A percentile compares a stretch with the other conserved stretches of the same genome.
Evolutionary conservation across 495 filamentous ascomycete species (phyloP).

Genomic region (Penicillium steckii): DNA sequence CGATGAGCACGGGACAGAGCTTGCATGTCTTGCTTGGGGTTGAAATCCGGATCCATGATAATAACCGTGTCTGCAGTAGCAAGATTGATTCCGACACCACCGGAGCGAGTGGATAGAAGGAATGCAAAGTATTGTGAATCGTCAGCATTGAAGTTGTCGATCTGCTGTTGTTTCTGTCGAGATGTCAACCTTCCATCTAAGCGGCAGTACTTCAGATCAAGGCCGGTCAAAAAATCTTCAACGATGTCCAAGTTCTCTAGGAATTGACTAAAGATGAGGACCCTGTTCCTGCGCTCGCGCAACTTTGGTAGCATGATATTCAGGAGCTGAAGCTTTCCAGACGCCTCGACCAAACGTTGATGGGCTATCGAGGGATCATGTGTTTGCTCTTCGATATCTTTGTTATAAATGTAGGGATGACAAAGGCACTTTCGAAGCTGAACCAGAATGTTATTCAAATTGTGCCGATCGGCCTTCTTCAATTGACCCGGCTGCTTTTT

Average conservation of each 20-base stretch:
- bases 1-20: conserved; percentile 91
- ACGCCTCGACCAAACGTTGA: conserved; percentile 84
- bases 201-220: conserved; percentile 70
- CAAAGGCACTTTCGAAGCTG: conserved; percentile 93
- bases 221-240: conserved; percentile 81
- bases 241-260: conserved; percentile 82
- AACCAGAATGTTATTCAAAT: conserved; percentile 89
- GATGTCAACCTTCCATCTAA: conserved; percentile 81
- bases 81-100: conserved; percentile 96
- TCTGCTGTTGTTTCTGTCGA: conserved; percentile 86
- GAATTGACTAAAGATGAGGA: conserved; percentile 96
- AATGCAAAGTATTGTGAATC: conserved; percentile 83
- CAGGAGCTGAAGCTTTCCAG: conserved; percentile 83
- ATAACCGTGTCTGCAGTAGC: conserved; percentile 98
- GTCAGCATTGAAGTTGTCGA: conserved; percentile 89
- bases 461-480: conserved; percentile 68
- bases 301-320: conserved; percentile 90
- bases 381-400: conserved; percentile 78
- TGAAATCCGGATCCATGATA: conserved; percentile 97
- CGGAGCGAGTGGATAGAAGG: conserved; percentile 87
- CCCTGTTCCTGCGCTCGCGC: conserved; percentile 82
- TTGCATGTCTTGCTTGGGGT: conserved; percentile 97
- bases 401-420: conserved; percentile 92
- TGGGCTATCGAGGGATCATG: conserved; percentile 52
- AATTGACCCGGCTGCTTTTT: conserved; percentile 52